Evolutionary conservation across 2,329 filamentous ascomycete genomes (phyloP).

Genomic region (Sporothrix pallida): DNA sequence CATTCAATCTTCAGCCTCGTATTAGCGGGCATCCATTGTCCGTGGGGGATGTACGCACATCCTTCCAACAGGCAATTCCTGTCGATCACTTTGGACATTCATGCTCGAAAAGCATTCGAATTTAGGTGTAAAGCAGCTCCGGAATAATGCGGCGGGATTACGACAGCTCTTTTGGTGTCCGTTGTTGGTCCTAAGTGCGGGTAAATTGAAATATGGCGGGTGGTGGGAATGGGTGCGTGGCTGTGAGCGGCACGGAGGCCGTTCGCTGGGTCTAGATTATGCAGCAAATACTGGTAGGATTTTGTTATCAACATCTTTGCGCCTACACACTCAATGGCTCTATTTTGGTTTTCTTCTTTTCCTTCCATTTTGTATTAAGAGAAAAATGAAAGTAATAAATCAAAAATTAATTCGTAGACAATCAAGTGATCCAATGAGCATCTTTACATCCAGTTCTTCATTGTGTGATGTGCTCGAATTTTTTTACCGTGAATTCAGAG

Average conservation of each 20-base stretch:
- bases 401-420: too few relatives aligned
- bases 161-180: background rate
- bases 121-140: too few relatives aligned
- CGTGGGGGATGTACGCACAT: background rate
- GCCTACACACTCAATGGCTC: too few relatives aligned
- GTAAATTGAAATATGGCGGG: background rate
- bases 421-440: too few relatives aligned
- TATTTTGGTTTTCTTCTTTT: too few relatives aligned
- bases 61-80: background rate
- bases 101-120: background rate
- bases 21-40: background rate
- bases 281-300: background rate
- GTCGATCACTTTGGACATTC: conserved; percentile 18
- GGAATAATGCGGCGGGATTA: background rate
- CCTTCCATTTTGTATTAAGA: too few relatives aligned
- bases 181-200: background rate
- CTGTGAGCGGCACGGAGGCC: conserved; percentile 15
- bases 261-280: background rate
- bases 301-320: too few relatives aligned
- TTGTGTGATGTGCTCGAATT: too few relatives aligned
- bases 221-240: background rate
- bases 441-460: too few relatives aligned
- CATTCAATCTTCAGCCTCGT: background rate
- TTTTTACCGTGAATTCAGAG: too few relatives aligned
- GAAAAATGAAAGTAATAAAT: too few relatives aligned